phyloP scores from a whole-genome alignment of 352 stramenopile genomes.

The Pythium monospermum region DNA sequence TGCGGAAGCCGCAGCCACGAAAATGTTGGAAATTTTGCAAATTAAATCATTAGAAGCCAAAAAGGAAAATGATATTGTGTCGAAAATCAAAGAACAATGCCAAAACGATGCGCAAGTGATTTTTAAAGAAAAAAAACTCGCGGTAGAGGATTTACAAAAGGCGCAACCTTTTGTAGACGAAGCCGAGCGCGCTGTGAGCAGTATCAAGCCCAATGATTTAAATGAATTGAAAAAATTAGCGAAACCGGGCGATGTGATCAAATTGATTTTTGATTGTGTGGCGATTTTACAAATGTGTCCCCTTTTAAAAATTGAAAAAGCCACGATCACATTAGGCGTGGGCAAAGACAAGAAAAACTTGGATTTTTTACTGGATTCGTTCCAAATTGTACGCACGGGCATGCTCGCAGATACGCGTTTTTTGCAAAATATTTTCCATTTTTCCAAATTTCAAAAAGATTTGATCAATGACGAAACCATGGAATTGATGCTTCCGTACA shows the following conservation, averaged over 20 bases:
- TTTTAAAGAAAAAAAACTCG: slow-evolving; percentile 77
- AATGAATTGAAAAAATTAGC: slow-evolving; percentile 91
- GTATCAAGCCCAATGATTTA: slow-evolving; percentile 87
- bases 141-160: slow-evolving; percentile 85
- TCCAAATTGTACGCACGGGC: slow-evolving; percentile 71
- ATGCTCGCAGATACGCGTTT: slow-evolving; percentile 89
- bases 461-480: slow-evolving; percentile 92
- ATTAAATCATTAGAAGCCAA: slow-evolving; percentile 84
- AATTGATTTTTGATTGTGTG: slow-evolving; percentile 91
- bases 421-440: slow-evolving; percentile 87
- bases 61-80: slow-evolving; percentile 86
- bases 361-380: slow-evolving; percentile 84
- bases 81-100: slow-evolving; percentile 85
- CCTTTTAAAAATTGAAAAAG: slow-evolving; percentile 64
- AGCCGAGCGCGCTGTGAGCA: slow-evolving; percentile 78
- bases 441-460: slow-evolving; percentile 89
- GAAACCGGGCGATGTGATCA: slow-evolving; percentile 90
- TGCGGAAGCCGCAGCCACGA: slow-evolving; percentile 76
- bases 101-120: slow-evolving; percentile 75
- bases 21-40: slow-evolving; percentile 76
- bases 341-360: slow-evolving; percentile 87
- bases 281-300: slow-evolving; percentile 84
- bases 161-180: slow-evolving; percentile 90
- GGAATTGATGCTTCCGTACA: slow-evolving; percentile 89
- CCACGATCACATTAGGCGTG: slow-evolving; percentile 55